Conservation (phyloP, 768 basidiomycete genomes). For the Dictyophora rubrovolvata region DNA sequence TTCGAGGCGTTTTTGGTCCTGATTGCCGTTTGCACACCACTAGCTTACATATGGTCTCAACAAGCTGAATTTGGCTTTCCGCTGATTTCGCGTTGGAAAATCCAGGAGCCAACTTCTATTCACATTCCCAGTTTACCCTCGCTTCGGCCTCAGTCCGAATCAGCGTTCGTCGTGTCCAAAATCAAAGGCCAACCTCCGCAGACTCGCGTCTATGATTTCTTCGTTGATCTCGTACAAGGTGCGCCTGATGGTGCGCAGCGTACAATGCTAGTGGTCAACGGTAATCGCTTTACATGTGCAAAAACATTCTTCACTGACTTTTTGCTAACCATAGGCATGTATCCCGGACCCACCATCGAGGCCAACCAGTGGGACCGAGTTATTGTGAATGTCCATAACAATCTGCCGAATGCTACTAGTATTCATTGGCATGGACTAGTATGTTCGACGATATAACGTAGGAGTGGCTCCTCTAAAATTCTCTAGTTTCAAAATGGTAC, state of each 20-base stretch:
- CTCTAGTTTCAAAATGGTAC: conserved; percentile 31
- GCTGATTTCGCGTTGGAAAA: neutral
- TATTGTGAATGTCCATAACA: conserved; percentile 27
- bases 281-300: conserved; percentile 11
- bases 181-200: conserved; percentile 18
- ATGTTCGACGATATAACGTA: neutral
- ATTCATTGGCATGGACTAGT: conserved; percentile 29
- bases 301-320: neutral
- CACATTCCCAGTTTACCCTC: neutral
- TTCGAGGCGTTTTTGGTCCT: neutral
- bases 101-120: neutral
- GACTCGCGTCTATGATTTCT: conserved; percentile 34
- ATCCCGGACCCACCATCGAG: conserved; percentile 29
- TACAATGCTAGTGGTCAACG: conserved; percentile 38
- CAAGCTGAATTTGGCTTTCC: neutral
- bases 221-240: conserved; percentile 26
- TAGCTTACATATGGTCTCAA: neutral
- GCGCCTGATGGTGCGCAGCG: conserved; percentile 33
- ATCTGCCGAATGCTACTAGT: conserved; percentile 16
- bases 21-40: neutral
- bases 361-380: conserved; percentile 28
- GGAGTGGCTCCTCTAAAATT: conserved; percentile 14
- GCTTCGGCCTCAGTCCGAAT: neutral
- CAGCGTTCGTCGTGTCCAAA: neutral
- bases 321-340: conserved; percentile 15